Evolutionary conservation across 2,329 filamentous ascomycete species (phyloP).

Genomic region (Hymenotorrendiella dingleyae): DNA sequence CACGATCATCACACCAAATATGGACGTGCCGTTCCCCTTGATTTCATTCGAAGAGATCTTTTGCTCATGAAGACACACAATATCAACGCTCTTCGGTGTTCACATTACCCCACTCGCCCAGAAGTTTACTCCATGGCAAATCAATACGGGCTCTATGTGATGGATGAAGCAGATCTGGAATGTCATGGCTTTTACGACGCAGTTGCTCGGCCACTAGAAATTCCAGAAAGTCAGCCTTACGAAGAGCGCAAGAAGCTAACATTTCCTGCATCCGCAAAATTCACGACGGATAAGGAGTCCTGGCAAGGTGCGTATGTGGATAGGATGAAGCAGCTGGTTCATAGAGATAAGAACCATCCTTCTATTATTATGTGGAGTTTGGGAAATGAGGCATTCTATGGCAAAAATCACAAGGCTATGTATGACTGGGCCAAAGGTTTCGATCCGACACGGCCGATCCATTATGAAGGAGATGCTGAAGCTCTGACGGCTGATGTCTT

Average conservation of each 20-base stretch:
- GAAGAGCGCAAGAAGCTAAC: slow-evolving; percentile 41
- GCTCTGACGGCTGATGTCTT: slow-evolving; percentile 48
- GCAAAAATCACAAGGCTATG: slow-evolving; percentile 49
- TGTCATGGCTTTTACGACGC: slow-evolving; percentile 44
- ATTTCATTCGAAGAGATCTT: slow-evolving; percentile 44
- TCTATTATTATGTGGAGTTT: slow-evolving; percentile 53
- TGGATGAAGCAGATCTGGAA: slow-evolving; percentile 52
- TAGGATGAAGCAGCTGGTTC: slow-evolving; percentile 47
- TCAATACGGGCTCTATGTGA: slow-evolving; percentile 57
- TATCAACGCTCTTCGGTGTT: slow-evolving; percentile 64
- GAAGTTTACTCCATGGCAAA: slow-evolving; percentile 56
- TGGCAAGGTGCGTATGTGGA: slow-evolving; percentile 50
- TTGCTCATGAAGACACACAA: slow-evolving; percentile 51
- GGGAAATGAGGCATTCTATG: slow-evolving; percentile 54
- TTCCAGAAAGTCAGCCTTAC: slow-evolving; percentile 31
- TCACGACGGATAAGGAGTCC: slow-evolving; percentile 41
- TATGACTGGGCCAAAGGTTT: slow-evolving; percentile 45
- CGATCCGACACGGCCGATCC: slow-evolving; percentile 47
- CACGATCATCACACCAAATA: slow-evolving; percentile 61
- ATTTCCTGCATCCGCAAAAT: slow-evolving; percentile 42
- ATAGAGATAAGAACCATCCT: slow-evolving; percentile 50
- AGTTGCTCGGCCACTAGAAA: slow-evolving; percentile 27
- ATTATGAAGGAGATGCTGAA: slow-evolving; percentile 50
- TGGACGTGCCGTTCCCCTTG: slow-evolving; percentile 44
- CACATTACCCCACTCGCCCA: slow-evolving; percentile 59